phyloP scores from a whole-genome alignment of 352 stramenopile genomes.

The Pythium coloratum region DNA sequence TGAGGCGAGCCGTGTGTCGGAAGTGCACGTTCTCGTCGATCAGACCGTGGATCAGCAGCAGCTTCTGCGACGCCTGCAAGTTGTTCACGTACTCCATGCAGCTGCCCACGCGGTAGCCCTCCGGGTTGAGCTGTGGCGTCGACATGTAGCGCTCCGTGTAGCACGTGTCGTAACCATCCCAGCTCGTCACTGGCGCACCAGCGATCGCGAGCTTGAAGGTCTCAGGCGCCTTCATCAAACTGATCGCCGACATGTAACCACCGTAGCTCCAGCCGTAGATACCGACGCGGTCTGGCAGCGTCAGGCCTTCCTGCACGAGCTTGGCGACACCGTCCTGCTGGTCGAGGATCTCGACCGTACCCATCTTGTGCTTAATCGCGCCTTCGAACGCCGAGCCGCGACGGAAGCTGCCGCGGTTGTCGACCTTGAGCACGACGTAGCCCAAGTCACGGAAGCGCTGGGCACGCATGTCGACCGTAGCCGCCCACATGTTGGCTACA shows the following conservation, averaged over 20 bases:
- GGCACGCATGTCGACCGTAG: slow-evolving; percentile 93
- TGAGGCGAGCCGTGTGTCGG: slow-evolving; percentile 95
- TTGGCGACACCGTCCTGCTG: slow-evolving; percentile 81
- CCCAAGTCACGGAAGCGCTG: slow-evolving; percentile 92
- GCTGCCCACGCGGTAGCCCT: slow-evolving; percentile 88
- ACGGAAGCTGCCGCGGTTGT: slow-evolving; percentile 94
- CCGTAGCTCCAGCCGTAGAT: slow-evolving; percentile 99
- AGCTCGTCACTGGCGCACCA: slow-evolving; percentile 96
- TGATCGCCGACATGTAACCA: slow-evolving; percentile 97
- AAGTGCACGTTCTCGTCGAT: slow-evolving; percentile 99
- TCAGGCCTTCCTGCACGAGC: slow-evolving; percentile 86
- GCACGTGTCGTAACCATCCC: slow-evolving; percentile 98
- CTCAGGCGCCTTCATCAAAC: slow-evolving; percentile 94
- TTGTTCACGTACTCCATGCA: slow-evolving; percentile 94
- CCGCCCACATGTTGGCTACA: slow-evolving; percentile 90
- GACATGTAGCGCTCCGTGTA: slow-evolving; percentile 99
- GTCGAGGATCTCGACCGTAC: slow-evolving; percentile 88
- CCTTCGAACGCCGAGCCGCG: slow-evolving; percentile 93
- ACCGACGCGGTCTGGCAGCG: slow-evolving; percentile 84
- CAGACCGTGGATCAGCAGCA: slow-evolving; percentile 95
- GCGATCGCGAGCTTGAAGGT: slow-evolving; percentile 95
- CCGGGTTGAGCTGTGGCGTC: slow-evolving; percentile 90
- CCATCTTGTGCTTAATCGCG: slow-evolving; percentile 92
- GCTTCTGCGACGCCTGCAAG: slow-evolving; percentile 86
- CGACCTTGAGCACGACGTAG: slow-evolving; percentile 96